These are phyloP conservation scores for Aspergillus floridensis DNA, from an alignment of 2,329 filamentous ascomycete genomes.

Conservation along the genomic window DNA sequence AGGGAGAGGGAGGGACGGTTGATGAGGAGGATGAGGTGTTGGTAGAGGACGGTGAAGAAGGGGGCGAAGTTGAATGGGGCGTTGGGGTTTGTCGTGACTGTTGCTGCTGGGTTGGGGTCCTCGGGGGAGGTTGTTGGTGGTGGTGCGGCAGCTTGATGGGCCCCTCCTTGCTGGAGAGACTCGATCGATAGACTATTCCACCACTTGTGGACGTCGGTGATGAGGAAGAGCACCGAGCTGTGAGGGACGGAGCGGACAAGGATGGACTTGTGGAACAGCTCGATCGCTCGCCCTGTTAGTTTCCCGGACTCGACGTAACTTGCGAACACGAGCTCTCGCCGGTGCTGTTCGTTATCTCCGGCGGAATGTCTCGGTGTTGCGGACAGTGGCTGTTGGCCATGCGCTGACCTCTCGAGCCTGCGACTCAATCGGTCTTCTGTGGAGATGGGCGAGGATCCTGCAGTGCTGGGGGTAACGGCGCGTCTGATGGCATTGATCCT, in stretches of 20 bases:
- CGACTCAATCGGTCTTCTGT: neutral
- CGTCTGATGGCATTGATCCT: neutral
- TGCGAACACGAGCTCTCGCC: slow-evolving; percentile 35
- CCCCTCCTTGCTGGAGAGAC: neutral
- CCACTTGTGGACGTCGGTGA: slow-evolving; percentile 44
- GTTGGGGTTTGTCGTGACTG: slow-evolving; percentile 2
- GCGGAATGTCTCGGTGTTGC: slow-evolving; percentile 1
- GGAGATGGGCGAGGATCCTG: neutral
- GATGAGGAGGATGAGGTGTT: slow-evolving; percentile 41
- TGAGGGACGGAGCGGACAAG: slow-evolving; percentile 40
- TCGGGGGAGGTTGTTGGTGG: neutral
- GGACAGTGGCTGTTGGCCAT: neutral
- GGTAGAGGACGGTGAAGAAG: slow-evolving; percentile 44
- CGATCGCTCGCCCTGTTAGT: slow-evolving; percentile 40
- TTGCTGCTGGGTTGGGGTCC: slow-evolving; percentile 4
- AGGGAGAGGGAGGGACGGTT: slow-evolving; percentile 41
- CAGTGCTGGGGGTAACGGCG: neutral
- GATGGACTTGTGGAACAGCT: slow-evolving; percentile 44
- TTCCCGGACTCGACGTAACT: slow-evolving; percentile 42
- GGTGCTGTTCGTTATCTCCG: slow-evolving; percentile 15
- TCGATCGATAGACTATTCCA: slow-evolving; percentile 40
- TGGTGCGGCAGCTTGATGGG: neutral
- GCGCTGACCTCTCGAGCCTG: neutral
- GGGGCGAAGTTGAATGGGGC: slow-evolving; percentile 33
- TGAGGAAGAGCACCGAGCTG: slow-evolving; percentile 37